These are phyloP conservation scores for Penicillium paxilli DNA, from an alignment of 495 filamentous ascomycete genomes.

Conservation along the genomic window DNA sequence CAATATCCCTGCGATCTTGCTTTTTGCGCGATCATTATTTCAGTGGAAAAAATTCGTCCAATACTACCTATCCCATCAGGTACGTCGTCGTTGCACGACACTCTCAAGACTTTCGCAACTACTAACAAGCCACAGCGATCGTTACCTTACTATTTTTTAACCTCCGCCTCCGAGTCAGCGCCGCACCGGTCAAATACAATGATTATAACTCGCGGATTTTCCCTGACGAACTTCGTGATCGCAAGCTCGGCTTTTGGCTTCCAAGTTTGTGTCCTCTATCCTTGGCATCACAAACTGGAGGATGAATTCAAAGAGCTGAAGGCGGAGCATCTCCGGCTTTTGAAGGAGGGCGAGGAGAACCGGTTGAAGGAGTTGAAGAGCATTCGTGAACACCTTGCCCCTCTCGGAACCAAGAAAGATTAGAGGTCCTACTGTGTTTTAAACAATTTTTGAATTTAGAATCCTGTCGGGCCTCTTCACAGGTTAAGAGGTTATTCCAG, in stretches of 20 bases:
- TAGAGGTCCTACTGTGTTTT: background rate
- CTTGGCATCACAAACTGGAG: slow-evolving; percentile 65
- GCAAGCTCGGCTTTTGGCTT: slow-evolving; percentile 61
- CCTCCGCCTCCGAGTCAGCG: slow-evolving; percentile 11
- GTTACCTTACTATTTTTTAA: slow-evolving; percentile 2
- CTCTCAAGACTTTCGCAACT: no score
- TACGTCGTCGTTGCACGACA: no score
- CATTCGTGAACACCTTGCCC: slow-evolving; percentile 10
- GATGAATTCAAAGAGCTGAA: slow-evolving; percentile 58
- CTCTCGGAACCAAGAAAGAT: background rate
- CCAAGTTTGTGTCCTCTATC: slow-evolving; percentile 65
- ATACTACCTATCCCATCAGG: no score
- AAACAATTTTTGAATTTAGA: no score
- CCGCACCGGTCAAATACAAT: slow-evolving; percentile 34
- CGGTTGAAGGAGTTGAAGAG: slow-evolving; percentile 10
- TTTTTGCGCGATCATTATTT: no score
- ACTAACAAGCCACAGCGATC: slow-evolving; percentile 1
- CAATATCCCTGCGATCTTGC: no score
- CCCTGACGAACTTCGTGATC: slow-evolving; percentile 61
- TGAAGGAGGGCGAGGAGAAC: slow-evolving; percentile 21
- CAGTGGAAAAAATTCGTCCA: no score
- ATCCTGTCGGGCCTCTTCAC: background rate
- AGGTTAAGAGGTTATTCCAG: background rate
- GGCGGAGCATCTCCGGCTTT: slow-evolving; percentile 46
- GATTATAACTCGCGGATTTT: slow-evolving; percentile 57